Percentiles rank a stretch among this genome's conserved stretches.
phyloP scores from a whole-genome alignment of 345 rosid species.

The Geranium brycei region DNA sequence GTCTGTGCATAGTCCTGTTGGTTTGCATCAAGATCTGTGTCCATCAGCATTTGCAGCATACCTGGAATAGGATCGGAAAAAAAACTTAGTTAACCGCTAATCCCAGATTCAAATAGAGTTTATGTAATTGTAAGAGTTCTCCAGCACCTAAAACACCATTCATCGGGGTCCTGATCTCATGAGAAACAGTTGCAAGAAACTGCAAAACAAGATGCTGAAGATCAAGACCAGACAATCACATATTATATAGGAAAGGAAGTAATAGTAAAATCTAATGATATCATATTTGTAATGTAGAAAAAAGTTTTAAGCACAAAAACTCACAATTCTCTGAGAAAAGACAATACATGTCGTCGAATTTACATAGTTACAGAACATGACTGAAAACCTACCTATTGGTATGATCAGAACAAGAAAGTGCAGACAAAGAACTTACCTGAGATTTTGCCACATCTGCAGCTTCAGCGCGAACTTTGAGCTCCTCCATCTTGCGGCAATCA shows the following conservation, averaged over 20 bases:
- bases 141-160: constrained; percentile 65
- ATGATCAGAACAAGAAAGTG: no score
- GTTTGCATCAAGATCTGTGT: constrained; percentile 62
- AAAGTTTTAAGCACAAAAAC: no score
- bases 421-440: constrained; percentile 33
- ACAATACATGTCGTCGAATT: no score
- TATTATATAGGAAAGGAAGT: no score
- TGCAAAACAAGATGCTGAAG: constrained; percentile 21
- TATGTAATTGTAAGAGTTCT: background rate
- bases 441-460: constrained; percentile 98
- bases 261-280: no score
- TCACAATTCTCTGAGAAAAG: no score
- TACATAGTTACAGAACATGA: no score
- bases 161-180: constrained; percentile 97
- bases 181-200: constrained; percentile 97
- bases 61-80: constrained; percentile 33
- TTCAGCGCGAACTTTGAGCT: constrained; percentile 85
- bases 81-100: background rate
- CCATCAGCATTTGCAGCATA: constrained; percentile 88
- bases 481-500: constrained; percentile 60
- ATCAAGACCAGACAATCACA: background rate
- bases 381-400: no score
- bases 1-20: constrained; percentile 80
- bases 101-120: background rate
- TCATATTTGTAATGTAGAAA: no score